Conservation (phyloP, 169 alveolate genomes). For the Perkinsus chesapeaki region DNA sequence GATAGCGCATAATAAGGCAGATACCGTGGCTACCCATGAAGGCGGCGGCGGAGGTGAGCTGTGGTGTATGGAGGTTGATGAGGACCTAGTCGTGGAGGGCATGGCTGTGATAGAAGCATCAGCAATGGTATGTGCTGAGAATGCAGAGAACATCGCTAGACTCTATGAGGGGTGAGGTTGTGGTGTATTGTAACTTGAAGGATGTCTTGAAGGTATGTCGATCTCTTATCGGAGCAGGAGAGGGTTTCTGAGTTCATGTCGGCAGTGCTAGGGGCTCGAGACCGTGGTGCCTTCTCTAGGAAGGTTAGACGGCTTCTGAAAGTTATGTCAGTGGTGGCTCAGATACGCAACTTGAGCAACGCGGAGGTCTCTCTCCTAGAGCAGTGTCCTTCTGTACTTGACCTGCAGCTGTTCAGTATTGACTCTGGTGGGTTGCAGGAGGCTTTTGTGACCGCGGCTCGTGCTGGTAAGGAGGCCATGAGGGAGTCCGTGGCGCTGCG, state of each 20-base stretch:
- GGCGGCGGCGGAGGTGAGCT: background rate
- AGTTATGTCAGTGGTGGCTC: background rate
- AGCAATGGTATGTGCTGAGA: background rate
- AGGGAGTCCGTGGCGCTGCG: background rate
- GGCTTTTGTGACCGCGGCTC: background rate
- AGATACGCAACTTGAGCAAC: background rate
- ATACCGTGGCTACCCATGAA: background rate
- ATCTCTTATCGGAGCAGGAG: background rate
- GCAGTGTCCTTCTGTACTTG: background rate
- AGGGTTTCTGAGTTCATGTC: background rate
- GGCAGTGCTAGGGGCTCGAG: background rate
- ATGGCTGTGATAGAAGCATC: background rate
- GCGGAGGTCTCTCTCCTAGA: background rate
- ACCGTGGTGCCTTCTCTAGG: background rate
- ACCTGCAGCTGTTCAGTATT: background rate
- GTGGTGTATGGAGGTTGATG: background rate
- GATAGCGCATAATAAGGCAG: background rate
- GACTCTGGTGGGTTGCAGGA: background rate
- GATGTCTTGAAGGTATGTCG: background rate
- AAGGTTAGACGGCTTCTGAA: background rate
- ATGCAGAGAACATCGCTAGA: background rate
- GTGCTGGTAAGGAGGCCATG: background rate
- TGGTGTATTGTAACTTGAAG: background rate
- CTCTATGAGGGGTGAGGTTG: background rate
- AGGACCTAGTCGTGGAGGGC: background rate